Evolutionary conservation across 768 basidiomycete species (phyloP).

Genomic region (Suillus ampliporus): DNA sequence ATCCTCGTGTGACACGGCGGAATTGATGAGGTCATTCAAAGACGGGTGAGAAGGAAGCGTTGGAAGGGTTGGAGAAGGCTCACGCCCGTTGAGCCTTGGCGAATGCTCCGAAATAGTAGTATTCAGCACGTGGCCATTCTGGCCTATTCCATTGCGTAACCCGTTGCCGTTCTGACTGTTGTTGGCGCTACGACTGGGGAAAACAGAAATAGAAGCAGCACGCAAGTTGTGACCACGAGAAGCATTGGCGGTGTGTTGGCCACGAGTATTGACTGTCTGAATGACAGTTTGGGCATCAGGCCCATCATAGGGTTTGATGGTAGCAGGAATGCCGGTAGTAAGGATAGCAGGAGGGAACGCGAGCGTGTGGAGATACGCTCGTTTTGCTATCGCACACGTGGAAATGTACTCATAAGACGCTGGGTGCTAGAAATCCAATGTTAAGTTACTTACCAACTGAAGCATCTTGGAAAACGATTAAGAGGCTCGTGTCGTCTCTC

Average conservation of each 20-base stretch:
- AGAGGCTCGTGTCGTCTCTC: conserved; percentile 94
- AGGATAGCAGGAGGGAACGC: conserved; percentile 80
- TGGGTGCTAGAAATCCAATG: conserved; percentile 11
- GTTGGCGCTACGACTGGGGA: conserved; percentile 57
- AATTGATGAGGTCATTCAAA: conserved; percentile 82
- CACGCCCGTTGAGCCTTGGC: conserved; percentile 52
- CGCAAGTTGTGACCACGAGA: conserved; percentile 77
- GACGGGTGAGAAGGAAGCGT: conserved; percentile 83
- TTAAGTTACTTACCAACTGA: conserved; percentile 71
- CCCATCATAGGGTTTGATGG: conserved; percentile 92
- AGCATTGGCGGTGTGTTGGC: conserved; percentile 61
- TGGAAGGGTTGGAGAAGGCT: conserved; percentile 84
- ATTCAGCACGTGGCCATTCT: conserved; percentile 45
- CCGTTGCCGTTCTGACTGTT: conserved; percentile 41
- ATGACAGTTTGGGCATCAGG: conserved; percentile 90
- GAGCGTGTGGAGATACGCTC: conserved; percentile 90
- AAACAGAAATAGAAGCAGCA: conserved; percentile 67
- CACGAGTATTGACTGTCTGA: conserved; percentile 79
- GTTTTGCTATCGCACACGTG: conserved; percentile 68
- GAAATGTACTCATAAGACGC: conserved; percentile 10
- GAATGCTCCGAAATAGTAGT: conserved; percentile 58
- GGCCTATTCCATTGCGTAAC: conserved; percentile 36
- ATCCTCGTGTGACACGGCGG: conserved; percentile 62
- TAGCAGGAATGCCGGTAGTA: conserved; percentile 55
- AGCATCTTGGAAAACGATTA: conserved; percentile 94